Conservation (phyloP, 345 rosid species). For the Rhodamnia rubescens region DNA sequence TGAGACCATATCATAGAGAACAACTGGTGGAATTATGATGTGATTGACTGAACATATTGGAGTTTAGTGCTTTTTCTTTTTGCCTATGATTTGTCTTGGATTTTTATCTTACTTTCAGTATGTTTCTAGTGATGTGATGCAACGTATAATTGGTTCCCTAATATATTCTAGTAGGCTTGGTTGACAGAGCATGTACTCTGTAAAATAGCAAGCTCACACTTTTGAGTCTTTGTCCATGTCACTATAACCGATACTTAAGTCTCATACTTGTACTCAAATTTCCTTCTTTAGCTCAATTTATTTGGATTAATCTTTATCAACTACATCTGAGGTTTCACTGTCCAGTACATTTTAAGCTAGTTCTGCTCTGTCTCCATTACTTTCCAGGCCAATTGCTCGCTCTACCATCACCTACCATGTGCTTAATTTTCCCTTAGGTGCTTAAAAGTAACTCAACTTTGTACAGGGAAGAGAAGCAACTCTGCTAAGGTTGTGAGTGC, state of each 20-base stretch:
- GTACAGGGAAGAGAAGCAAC: slow-evolving; percentile 63
- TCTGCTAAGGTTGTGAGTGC: slow-evolving; percentile 90
- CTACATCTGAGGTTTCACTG: neutral
- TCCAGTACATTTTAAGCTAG: neutral
- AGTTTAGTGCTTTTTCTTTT: neutral
- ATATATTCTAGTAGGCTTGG: neutral
- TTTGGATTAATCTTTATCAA: neutral
- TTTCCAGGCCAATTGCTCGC: neutral
- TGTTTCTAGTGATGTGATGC: neutral
- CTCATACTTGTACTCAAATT: neutral
- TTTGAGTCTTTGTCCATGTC: neutral
- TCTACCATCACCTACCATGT: neutral
- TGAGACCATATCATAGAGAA: neutral
- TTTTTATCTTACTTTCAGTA: neutral
- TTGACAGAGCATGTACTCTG: neutral
- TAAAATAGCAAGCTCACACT: neutral
- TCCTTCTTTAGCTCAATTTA: neutral
- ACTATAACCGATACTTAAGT: neutral
- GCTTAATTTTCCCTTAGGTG: neutral
- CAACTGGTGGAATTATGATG: neutral
- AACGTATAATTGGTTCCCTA: neutral
- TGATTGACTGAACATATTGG: neutral
- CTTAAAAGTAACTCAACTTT: neutral
- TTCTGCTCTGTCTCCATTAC: neutral
- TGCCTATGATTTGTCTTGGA: neutral